Percentiles rank a stretch among this genome's conserved stretches.
phyloP scores from a whole-genome alignment of 2,329 filamentous ascomycete species.

The Trichoderma guizhouense region DNA sequence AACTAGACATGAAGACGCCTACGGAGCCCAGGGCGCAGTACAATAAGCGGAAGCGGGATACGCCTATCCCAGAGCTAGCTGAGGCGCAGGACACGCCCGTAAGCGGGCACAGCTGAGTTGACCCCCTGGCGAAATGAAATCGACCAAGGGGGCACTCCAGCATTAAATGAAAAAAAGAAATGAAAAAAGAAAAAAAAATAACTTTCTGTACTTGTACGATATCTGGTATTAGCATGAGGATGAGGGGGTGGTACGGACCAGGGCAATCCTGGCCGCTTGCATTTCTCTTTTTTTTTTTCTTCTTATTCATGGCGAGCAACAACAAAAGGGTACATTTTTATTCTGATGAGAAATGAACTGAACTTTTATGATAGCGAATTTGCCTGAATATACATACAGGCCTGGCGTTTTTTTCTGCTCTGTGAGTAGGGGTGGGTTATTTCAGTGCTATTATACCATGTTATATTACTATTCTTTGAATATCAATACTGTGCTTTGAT shows the following conservation, averaged over 20 bases:
- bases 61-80: slow-evolving; percentile 26
- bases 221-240: background rate
- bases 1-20: slow-evolving; percentile 41
- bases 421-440: background rate
- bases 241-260: background rate
- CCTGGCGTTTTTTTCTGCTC: background rate
- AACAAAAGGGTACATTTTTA: background rate
- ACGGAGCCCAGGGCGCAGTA: slow-evolving; percentile 27
- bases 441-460: background rate
- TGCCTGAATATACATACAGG: background rate
- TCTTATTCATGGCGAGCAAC: background rate
- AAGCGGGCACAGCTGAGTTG: slow-evolving; percentile 1
- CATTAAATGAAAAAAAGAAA: background rate
- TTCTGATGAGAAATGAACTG: background rate
- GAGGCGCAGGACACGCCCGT: slow-evolving; percentile 9
- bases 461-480: background rate
- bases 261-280: background rate
- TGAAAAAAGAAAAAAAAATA: background rate
- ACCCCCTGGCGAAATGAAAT: background rate
- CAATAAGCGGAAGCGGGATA: slow-evolving; percentile 22
- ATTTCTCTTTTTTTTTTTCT: background rate
- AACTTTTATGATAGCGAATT: background rate
- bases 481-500: background rate
- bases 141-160: background rate
- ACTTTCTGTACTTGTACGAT: background rate